Conservation (phyloP, 164 flowering plant genomes). For the Platanus orientalis region DNA sequence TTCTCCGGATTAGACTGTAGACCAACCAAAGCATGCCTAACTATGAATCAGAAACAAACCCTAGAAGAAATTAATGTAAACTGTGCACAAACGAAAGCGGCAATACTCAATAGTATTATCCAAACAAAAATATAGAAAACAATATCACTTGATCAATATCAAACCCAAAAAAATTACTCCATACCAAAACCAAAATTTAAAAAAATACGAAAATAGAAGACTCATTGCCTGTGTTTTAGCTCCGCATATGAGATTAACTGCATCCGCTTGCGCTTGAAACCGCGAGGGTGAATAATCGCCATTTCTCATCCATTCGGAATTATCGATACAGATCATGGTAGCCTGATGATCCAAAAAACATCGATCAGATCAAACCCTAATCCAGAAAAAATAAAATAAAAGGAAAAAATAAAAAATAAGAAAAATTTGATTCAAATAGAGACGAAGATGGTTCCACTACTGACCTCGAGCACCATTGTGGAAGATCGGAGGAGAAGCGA, state of each 20-base stretch:
- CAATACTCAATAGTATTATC: no score
- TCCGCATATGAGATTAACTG: slow-evolving; percentile 89
- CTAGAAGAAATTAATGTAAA: not conserved
- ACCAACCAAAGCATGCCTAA: not conserved
- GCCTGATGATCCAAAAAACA: slow-evolving; percentile 44
- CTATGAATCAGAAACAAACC: slow-evolving; percentile 3
- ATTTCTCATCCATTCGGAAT: slow-evolving; percentile 97
- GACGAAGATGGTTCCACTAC: not conserved
- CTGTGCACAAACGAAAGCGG: slow-evolving; percentile 2
- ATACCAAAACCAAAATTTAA: not conserved
- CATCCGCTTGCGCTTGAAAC: slow-evolving; percentile 90
- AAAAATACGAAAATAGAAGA: not conserved
- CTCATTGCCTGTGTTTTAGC: slow-evolving; percentile 78
- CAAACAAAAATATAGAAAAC: not conserved
- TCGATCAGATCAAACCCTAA: slow-evolving; percentile 17
- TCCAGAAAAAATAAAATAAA: not conserved
- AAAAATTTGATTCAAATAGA: no score
- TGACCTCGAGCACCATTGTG: slow-evolving; percentile 62
- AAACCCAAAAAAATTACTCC: not conserved
- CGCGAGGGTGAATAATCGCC: slow-evolving; percentile 86
- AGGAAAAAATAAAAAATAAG: not conserved
- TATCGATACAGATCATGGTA: slow-evolving; percentile 97
- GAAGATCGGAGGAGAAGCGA: no score
- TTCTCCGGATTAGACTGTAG: slow-evolving; percentile 94
- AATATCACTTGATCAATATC: not conserved